phyloP scores from a whole-genome alignment of 2,329 filamentous ascomycete genomes.

The Stagonosporopsis vannaccii region DNA sequence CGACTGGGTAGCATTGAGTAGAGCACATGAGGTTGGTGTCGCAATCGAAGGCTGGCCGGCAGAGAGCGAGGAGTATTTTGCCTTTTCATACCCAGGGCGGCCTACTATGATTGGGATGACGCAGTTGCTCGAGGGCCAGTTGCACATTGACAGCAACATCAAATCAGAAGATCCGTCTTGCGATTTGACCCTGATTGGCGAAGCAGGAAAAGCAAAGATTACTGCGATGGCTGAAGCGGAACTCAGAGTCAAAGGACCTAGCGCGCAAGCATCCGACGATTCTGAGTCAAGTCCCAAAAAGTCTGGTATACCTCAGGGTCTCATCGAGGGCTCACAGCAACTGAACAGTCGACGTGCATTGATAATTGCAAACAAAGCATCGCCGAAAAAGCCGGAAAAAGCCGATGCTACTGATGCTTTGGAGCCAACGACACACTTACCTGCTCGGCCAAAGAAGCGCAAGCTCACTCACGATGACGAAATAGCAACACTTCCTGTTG shows the following conservation, averaged over 20 bases:
- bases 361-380: slow-evolving; percentile 27
- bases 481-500: slow-evolving; percentile 41
- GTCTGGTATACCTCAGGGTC: slow-evolving; percentile 51
- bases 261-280: slow-evolving; percentile 13
- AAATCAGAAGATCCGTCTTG: slow-evolving; percentile 32
- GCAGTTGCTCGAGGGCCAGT: slow-evolving; percentile 64
- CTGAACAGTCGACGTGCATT: slow-evolving; percentile 38
- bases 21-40: slow-evolving; percentile 79
- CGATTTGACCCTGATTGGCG: slow-evolving; percentile 38
- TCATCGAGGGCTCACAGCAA: slow-evolving; percentile 48
- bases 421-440: slow-evolving; percentile 20
- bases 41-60: slow-evolving; percentile 73
- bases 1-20: slow-evolving; percentile 72
- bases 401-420: not conserved
- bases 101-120: slow-evolving; percentile 65
- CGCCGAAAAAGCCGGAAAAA: slow-evolving; percentile 27
- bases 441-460: slow-evolving; percentile 36
- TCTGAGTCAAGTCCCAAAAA: slow-evolving; percentile 28
- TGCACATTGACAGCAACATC: slow-evolving; percentile 57
- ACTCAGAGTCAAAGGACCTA: slow-evolving; percentile 16
- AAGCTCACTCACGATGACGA: slow-evolving; percentile 44
- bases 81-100: slow-evolving; percentile 60
- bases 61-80: slow-evolving; percentile 69
- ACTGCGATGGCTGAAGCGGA: slow-evolving; percentile 34
- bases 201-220: slow-evolving; percentile 37